phyloP scores from a whole-genome alignment of 2,329 filamentous ascomycete genomes.

The Epichloe brachyelytri region DNA sequence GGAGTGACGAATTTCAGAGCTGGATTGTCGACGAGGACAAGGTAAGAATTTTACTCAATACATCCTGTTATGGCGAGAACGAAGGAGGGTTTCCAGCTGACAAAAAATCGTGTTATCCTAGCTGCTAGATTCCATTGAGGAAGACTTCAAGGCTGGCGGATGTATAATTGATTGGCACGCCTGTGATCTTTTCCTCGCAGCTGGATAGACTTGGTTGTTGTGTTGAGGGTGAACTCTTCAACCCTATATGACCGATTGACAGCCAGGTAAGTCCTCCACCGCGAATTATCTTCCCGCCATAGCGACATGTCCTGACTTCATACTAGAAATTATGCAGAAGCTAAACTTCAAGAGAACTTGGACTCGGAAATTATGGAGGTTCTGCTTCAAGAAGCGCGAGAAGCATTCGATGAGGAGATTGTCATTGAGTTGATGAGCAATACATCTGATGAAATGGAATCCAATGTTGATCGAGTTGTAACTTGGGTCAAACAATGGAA shows the following conservation, averaged over 20 bases:
- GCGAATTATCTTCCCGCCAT: too few relatives aligned
- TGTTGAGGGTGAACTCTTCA: slow-evolving; percentile 69
- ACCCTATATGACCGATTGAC: slow-evolving; percentile 74
- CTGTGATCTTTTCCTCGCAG: slow-evolving; percentile 83
- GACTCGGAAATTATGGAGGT: slow-evolving; percentile 98
- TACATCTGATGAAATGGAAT: slow-evolving; percentile 70
- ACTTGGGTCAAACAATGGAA: slow-evolving; percentile 77
- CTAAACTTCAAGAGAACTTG: slow-evolving; percentile 89
- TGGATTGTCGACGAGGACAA: slow-evolving; percentile 97
- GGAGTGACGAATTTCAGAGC: slow-evolving; percentile 70
- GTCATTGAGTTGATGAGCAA: slow-evolving; percentile 84
- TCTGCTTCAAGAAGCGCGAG: slow-evolving; percentile 75
- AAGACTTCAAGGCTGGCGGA: slow-evolving; percentile 64
- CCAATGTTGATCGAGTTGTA: slow-evolving; percentile 73
- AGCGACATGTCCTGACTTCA: neutral
- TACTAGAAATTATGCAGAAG: slow-evolving; percentile 62
- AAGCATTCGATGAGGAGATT: slow-evolving; percentile 75
- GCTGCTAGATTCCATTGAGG: slow-evolving; percentile 81
- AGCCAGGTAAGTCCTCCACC: slow-evolving; percentile 39
- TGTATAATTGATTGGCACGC: slow-evolving; percentile 97
- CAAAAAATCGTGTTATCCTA: slow-evolving; percentile 18
- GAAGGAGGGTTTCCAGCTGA: slow-evolving; percentile 6
- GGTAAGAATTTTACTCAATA: slow-evolving; percentile 32
- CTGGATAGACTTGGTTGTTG: slow-evolving; percentile 92
- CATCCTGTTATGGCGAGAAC: neutral